Base-by-base conservation (phyloP, 768 basidiomycete genomes). In the Rhizopogon vesiculosus region DNA sequence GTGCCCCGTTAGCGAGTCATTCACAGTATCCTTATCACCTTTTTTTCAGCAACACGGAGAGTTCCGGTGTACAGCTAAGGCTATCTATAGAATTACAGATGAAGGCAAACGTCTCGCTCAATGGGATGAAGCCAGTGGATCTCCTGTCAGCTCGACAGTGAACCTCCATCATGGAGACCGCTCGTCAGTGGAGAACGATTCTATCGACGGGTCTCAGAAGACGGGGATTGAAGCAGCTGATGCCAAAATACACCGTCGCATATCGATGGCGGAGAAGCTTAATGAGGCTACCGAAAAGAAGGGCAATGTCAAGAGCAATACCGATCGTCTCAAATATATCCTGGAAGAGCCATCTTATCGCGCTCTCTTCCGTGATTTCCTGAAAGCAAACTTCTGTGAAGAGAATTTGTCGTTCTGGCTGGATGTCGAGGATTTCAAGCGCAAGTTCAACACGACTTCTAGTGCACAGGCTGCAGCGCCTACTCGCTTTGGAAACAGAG, bases 361-460 rank as follows among this genome's bases (percentile, higher is more conserved):
- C 13, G 82, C 84, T 3, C 76, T 98, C 49, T 99, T 99, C 81
- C 86, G 97, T 56, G 97, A 98, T 60, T 96, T 94, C 76, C 73
- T 99, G 53, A 83, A 92, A 33, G 80, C 84, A 54, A 98, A 98
- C 70, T 98, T 97, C 69, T 98, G 93, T 74, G 97, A 99, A 67
- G 97, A 99, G 77, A 99, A 99, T 69, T 74, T 99, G 61, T 87
- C 89, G 45, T 99, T 98, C 75, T 99, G 93, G 91, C 70, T 98
- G 54, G 97, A 99, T 66, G 95, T 98, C 3, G 83, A 93, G 68
- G 97, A 99, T 68, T 97, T 99, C 77, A 95, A 93, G 74, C 84
- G 88, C 64, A 89, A 94, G 68, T 99, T 99, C 75, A 86, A 85
- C 66, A 98, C 94, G 55, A 97, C 97, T 0, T 96, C 93, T 4